These are phyloP conservation scores for Ajuga chamaepitys DNA, from an alignment of 257 asterid genomes.

Conservation along the genomic window DNA sequence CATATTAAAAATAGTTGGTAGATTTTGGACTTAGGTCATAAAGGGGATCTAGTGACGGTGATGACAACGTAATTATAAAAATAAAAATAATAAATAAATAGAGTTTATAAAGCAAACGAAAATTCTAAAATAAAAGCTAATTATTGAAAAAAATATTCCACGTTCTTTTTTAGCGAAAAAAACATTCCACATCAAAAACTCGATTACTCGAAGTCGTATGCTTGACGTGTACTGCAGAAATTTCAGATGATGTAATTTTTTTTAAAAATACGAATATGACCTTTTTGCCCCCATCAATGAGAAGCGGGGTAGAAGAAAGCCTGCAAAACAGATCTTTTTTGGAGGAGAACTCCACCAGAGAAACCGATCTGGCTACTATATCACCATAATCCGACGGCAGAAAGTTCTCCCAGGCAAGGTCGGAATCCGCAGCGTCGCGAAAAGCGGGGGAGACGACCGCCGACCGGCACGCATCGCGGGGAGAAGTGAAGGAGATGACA, in stretches of 20 bases:
- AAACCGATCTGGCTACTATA: conserved; percentile 31
- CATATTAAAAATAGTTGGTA: too few relatives aligned
- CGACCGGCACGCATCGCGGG: conserved; percentile 42
- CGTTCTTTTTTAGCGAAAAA: too few relatives aligned
- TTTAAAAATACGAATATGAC: conserved; percentile 14
- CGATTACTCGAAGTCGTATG: too few relatives aligned
- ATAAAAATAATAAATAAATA: too few relatives aligned
- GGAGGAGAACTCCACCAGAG: conserved; percentile 32
- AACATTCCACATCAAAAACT: too few relatives aligned
- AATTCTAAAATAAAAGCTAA: too few relatives aligned
- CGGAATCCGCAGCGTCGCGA: conserved; percentile 44
- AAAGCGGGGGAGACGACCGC: conserved; percentile 30
- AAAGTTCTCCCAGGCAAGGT: conserved; percentile 52
- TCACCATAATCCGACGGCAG: conserved; percentile 50
- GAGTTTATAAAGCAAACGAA: too few relatives aligned
- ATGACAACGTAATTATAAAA: too few relatives aligned
- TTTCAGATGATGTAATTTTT: not conserved
- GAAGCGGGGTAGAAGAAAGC: conserved; percentile 48
- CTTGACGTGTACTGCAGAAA: not conserved
- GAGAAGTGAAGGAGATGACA: conserved; percentile 42
- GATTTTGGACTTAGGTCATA: too few relatives aligned
- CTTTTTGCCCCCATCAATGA: conserved; percentile 63
- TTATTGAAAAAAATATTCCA: too few relatives aligned
- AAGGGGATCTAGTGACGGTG: too few relatives aligned
- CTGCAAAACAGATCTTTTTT: conserved; percentile 48